Evolutionary conservation across 2,329 filamentous ascomycete genomes (phyloP).

Genomic region (Botryotinia globosa): DNA sequence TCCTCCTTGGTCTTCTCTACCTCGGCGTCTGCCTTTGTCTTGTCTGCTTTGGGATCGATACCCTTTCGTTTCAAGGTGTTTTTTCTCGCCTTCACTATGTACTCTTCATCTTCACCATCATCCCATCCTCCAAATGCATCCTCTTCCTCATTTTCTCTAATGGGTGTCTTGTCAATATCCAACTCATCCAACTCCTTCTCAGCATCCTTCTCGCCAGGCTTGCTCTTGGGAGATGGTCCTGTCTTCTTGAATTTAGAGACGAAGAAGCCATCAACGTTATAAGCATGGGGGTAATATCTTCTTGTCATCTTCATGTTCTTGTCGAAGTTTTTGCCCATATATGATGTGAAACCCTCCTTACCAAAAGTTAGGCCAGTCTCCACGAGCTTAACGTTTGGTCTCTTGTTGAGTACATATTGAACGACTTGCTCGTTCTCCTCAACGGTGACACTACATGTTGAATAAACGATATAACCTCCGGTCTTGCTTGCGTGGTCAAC

Average conservation of each 20-base stretch:
- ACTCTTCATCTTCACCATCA: constrained; percentile 67
- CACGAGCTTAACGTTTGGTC: constrained; percentile 91
- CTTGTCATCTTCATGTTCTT: constrained; percentile 77
- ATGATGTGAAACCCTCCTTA: constrained; percentile 86
- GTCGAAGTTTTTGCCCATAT: constrained; percentile 89
- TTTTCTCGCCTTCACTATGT: constrained; percentile 70
- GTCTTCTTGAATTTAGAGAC: constrained; percentile 97
- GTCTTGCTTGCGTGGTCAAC: constrained; percentile 89
- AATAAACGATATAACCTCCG: constrained; percentile 94
- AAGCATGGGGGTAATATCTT: constrained; percentile 84
- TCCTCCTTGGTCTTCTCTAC: constrained; percentile 18
- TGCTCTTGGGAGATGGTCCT: constrained; percentile 65
- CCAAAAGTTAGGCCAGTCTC: constrained; percentile 89
- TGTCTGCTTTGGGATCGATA: constrained; percentile 63
- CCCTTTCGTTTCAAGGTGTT: constrained; percentile 73
- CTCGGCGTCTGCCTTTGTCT: constrained; percentile 32
- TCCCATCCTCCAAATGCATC: constrained; percentile 71
- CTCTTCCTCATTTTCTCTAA: constrained; percentile 41
- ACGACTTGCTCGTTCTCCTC: constrained; percentile 95
- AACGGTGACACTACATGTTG: constrained; percentile 89
- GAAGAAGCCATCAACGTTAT: constrained; percentile 98
- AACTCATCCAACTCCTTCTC: constrained; percentile 43
- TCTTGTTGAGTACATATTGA: constrained; percentile 85
- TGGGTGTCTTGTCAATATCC: constrained; percentile 65
- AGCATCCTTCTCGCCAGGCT: constrained; percentile 33